These are phyloP conservation scores for Annulohypoxylon truncatum DNA, from an alignment of 2,329 filamentous ascomycete genomes.

Conservation along the genomic window DNA sequence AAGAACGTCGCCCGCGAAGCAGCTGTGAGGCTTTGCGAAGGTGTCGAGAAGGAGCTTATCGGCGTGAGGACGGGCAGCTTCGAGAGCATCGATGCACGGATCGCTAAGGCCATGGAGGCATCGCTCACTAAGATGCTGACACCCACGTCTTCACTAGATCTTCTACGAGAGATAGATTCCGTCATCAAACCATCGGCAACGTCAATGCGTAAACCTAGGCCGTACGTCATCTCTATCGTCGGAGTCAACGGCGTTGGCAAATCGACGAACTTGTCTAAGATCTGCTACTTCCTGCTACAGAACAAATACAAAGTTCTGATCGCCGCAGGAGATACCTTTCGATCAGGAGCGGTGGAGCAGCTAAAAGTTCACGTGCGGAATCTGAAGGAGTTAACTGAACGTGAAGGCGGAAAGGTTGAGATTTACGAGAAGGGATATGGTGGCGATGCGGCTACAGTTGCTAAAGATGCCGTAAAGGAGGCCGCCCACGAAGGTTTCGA, in stretches of 20 bases:
- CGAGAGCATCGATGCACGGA: conserved; percentile 85
- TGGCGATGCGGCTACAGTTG: conserved; percentile 95
- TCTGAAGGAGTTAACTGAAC: conserved; percentile 84
- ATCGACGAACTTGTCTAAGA: conserved; percentile 96
- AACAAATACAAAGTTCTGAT: conserved; percentile 97
- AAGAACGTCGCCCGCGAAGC: conserved; percentile 98
- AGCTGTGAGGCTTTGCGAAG: conserved; percentile 88
- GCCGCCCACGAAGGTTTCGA: conserved; percentile 82
- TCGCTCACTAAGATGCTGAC: conserved; percentile 96
- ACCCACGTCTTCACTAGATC: conserved; percentile 91
- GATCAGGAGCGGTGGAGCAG: conserved; percentile 96
- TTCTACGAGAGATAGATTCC: conserved; percentile 90
- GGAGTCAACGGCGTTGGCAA: conserved; percentile 99
- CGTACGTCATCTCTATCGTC: conserved; percentile 98
- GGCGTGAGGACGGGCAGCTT: conserved; percentile 93
- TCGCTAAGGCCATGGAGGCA: conserved; percentile 88
- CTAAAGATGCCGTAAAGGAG: conserved; percentile 89
- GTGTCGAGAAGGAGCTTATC: conserved; percentile 88
- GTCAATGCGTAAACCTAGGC: conserved; percentile 73
- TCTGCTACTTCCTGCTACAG: conserved; percentile 96
- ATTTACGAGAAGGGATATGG: conserved; percentile 98
- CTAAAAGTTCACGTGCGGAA: conserved; percentile 95
- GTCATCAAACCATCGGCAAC: conserved; percentile 75
- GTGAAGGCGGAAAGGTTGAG: conserved; percentile 87
- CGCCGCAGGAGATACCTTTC: conserved; percentile 95